Percentiles rank a stretch among this genome's conserved stretches.
phyloP scores from a whole-genome alignment of 805 yeast genomes.

The Starmerella geochares region DNA sequence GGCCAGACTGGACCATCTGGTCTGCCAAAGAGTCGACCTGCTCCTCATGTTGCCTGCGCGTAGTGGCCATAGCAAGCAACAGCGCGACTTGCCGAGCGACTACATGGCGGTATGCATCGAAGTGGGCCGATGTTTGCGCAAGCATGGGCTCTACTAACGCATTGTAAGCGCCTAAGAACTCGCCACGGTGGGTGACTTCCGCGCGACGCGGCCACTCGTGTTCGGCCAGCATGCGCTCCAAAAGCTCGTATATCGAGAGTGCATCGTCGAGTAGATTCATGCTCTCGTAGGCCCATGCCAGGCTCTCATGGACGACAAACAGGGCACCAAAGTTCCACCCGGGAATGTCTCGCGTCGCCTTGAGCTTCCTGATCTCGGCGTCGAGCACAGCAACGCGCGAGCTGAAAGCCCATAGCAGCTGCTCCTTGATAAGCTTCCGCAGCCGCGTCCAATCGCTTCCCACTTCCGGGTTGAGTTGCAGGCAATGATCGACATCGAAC shows the following conservation, averaged over 20 bases:
- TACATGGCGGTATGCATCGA: slow-evolving; percentile 35
- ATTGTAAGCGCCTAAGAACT: slow-evolving; percentile 19
- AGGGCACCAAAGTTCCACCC: slow-evolving; percentile 41
- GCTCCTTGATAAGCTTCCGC: slow-evolving; percentile 38
- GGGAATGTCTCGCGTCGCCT: slow-evolving; percentile 30
- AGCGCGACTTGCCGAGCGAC: slow-evolving; percentile 32
- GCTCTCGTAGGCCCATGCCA: slow-evolving; percentile 45
- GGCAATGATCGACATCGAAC: slow-evolving; percentile 25
- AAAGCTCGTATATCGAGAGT: slow-evolving; percentile 40
- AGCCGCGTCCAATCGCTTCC: slow-evolving; percentile 40
- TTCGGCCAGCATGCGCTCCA: slow-evolving; percentile 32
- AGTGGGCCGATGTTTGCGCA: slow-evolving; percentile 31
- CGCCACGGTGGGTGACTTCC: slow-evolving; percentile 15
- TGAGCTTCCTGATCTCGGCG: slow-evolving; percentile 34
- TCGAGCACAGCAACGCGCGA: slow-evolving; percentile 38
- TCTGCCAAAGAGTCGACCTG: slow-evolving; percentile 26
- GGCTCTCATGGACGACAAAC: slow-evolving; percentile 40
- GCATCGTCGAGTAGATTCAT: slow-evolving; percentile 56
- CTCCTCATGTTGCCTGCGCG: slow-evolving; percentile 21
- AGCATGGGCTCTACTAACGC: slow-evolving; percentile 30
- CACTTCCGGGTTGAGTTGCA: slow-evolving; percentile 20
- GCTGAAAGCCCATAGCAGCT: slow-evolving; percentile 46
- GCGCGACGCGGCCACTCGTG: slow-evolving; percentile 19
- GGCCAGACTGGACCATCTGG: slow-evolving; percentile 18
- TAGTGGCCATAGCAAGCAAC: slow-evolving; percentile 28